Evolutionary conservation across 192 early-diverging fungal species (phyloP).

Genomic region (Coemansia sp.): DNA sequence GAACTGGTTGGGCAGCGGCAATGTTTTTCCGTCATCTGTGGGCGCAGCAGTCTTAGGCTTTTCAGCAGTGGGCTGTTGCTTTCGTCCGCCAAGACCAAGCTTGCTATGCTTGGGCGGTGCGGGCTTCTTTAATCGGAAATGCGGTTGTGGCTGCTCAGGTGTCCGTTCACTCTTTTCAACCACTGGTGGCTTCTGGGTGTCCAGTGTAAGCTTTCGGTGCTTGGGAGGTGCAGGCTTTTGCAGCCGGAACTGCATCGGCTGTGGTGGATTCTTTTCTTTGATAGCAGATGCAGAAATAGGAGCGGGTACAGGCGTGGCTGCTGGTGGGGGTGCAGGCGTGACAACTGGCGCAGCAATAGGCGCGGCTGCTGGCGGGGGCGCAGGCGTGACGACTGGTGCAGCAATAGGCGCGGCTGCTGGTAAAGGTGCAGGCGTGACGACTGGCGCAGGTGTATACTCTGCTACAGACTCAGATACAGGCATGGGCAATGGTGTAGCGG

Average conservation of each 20-base stretch:
- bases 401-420: too few relatives aligned
- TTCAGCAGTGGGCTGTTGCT: neutral
- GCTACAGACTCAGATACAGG: too few relatives aligned
- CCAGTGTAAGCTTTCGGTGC: neutral
- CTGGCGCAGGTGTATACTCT: too few relatives aligned
- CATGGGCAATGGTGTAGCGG: too few relatives aligned
- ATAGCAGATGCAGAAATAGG: neutral
- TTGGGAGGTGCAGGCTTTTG: slow-evolving; percentile 31
- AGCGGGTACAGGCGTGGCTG: slow-evolving; percentile 2
- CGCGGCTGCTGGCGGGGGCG: too few relatives aligned
- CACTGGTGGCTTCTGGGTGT: slow-evolving; percentile 7
- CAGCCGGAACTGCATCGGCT: slow-evolving; percentile 23
- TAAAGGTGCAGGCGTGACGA: too few relatives aligned
- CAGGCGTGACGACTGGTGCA: too few relatives aligned
- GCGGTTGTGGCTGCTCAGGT: neutral
- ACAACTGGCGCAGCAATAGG: too few relatives aligned
- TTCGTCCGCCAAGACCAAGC: slow-evolving; percentile 1
- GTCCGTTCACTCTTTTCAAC: too few relatives aligned
- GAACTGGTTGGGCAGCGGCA: slow-evolving; percentile 1
- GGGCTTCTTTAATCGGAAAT: slow-evolving; percentile 3
- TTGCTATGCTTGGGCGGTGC: slow-evolving; percentile 1
- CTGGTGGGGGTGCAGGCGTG: too few relatives aligned
- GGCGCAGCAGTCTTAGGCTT: neutral
- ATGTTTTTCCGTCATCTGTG: neutral
- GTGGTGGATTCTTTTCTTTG: too few relatives aligned